phyloP scores from a whole-genome alignment of 805 yeast genomes.

The Suhomyces sp. region DNA sequence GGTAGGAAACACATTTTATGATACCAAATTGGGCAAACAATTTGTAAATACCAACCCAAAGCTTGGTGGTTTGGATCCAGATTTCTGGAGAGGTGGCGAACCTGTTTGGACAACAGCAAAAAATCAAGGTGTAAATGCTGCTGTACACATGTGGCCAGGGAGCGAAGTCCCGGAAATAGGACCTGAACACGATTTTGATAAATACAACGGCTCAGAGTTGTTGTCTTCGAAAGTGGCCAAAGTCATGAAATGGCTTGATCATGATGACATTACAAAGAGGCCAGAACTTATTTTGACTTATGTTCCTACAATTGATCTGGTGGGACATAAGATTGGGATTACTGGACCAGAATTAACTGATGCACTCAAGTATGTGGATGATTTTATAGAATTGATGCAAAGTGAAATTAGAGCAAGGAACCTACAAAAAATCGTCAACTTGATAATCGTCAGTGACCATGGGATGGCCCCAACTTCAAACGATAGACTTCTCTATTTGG shows the following conservation, averaged over 20 bases:
- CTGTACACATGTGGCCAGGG: constrained; percentile 98
- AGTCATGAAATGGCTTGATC: constrained; percentile 67
- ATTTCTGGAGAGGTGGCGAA: constrained; percentile 83
- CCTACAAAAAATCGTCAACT: constrained; percentile 63
- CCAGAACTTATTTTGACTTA: constrained; percentile 79
- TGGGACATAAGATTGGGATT: constrained; percentile 74
- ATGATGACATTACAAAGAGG: constrained; percentile 43
- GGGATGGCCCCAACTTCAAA: constrained; percentile 90
- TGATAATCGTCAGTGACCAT: constrained; percentile 83
- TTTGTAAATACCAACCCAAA: constrained; percentile 64
- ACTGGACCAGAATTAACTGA: constrained; percentile 54
- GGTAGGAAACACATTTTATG: constrained; percentile 78
- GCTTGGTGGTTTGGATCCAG: constrained; percentile 49
- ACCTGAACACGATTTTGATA: constrained; percentile 57
- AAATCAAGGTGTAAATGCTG: constrained; percentile 58
- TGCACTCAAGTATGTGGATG: constrained; percentile 65
- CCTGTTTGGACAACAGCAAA: constrained; percentile 83
- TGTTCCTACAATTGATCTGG: constrained; percentile 78
- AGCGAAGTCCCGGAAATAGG: constrained; percentile 65
- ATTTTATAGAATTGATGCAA: constrained; percentile 51
- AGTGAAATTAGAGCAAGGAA: constrained; percentile 53
- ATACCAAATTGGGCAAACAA: constrained; percentile 51
- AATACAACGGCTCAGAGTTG: constrained; percentile 63
- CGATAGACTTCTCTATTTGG: constrained; percentile 66
- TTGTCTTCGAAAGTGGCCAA: constrained; percentile 57